Conservation (phyloP, 1,139 yeast species). For the Saccharomycopsis crataegensis region DNA sequence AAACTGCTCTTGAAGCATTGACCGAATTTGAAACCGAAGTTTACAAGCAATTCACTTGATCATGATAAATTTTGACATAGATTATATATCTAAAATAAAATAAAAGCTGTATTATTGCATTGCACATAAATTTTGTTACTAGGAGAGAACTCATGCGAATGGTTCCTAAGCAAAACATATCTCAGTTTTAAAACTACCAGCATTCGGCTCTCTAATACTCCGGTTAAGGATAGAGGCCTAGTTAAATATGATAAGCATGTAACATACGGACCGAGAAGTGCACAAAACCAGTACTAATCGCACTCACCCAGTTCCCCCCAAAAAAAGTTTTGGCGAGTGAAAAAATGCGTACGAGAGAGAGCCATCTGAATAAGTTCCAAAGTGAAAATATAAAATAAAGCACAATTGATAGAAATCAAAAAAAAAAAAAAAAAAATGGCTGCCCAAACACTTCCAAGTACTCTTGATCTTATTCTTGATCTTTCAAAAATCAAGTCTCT, state of each 20-base stretch:
- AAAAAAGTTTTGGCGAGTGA: not conserved
- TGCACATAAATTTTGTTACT: too few species aligned
- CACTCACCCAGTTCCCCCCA: not conserved
- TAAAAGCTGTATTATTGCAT: too few species aligned
- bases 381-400: not conserved
- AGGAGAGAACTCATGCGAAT: too few species aligned
- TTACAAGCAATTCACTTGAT: constrained; percentile 19
- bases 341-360: not conserved
- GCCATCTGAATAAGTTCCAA: not conserved
- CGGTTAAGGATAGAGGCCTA: too few species aligned
- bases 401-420: not conserved
- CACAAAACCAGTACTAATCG: too few species aligned
- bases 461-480: constrained; percentile 8
- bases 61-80: not conserved
- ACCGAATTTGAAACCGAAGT: constrained; percentile 25
- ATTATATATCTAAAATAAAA: too few species aligned
- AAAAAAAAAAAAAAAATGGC: constrained; percentile 4
- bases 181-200: too few species aligned
- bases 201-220: too few species aligned
- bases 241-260: too few species aligned
- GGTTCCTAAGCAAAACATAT: too few species aligned
- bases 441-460: constrained; percentile 4
- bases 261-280: too few species aligned
- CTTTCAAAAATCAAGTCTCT: constrained; percentile 9
- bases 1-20: constrained; percentile 23